Evolutionary conservation across 2,329 filamentous ascomycete species (phyloP).

Genomic region (Aspergillus phoenicis): DNA sequence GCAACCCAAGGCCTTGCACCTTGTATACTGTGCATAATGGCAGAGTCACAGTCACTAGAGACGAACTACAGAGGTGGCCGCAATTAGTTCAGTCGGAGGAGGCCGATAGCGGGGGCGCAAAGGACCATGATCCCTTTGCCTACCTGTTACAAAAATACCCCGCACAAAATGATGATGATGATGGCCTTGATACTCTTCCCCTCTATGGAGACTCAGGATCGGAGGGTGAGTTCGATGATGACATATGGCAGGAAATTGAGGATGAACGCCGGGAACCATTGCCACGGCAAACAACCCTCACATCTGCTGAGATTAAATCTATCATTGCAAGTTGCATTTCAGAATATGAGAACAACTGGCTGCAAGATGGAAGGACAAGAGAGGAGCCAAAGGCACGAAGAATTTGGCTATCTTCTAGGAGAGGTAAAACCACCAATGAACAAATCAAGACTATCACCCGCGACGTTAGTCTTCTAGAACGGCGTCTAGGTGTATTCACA

Average conservation of each 20-base stretch:
- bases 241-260: constrained; percentile 65
- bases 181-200: constrained; percentile 51
- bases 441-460: constrained; percentile 51
- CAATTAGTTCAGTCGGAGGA: constrained; percentile 20
- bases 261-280: constrained; percentile 45
- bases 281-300: constrained; percentile 38
- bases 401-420: constrained; percentile 63
- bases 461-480: constrained; percentile 48
- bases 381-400: constrained; percentile 59
- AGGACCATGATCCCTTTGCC: constrained; percentile 27
- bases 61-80: constrained; percentile 33
- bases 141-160: constrained; percentile 49
- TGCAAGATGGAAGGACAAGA: constrained; percentile 58
- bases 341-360: constrained; percentile 59
- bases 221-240: constrained; percentile 58
- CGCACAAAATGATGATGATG: constrained; percentile 36
- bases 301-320: constrained; percentile 51
- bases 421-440: constrained; percentile 39
- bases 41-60: constrained; percentile 29
- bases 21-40: constrained; percentile 31
- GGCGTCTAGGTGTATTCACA: constrained; percentile 60
- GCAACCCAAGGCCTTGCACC: constrained; percentile 30
- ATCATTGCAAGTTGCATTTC: constrained; percentile 59
- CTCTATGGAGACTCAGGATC: constrained; percentile 59
- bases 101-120: neutral